Conservation (phyloP, 768 basidiomycete species). For the Trametopsis cervina region DNA sequence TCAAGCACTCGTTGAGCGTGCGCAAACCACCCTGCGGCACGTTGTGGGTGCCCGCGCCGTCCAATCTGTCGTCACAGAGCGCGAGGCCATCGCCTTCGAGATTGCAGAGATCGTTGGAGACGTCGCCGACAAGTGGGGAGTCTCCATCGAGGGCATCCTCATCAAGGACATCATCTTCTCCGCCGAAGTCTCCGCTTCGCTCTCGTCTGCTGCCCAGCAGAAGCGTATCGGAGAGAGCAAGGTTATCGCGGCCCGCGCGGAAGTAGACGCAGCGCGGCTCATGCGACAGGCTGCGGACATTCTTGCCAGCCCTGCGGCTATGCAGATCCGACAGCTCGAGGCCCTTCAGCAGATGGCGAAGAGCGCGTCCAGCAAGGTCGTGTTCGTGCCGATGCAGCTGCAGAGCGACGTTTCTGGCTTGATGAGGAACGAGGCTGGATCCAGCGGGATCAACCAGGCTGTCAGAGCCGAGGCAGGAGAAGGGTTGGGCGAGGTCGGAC, state of each 20-base stretch:
- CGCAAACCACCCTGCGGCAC: constrained; percentile 94
- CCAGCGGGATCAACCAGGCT: constrained; percentile 16
- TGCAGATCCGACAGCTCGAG: constrained; percentile 97
- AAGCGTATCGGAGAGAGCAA: constrained; percentile 96
- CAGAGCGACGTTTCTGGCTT: constrained; percentile 63
- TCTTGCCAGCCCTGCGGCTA: constrained; percentile 88
- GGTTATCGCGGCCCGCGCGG: constrained; percentile 92
- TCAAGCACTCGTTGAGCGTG: constrained; percentile 75
- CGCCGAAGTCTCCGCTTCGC: constrained; percentile 79
- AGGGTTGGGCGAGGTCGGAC: constrained; percentile 35
- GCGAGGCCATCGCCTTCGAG: constrained; percentile 93
- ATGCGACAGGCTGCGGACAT: constrained; percentile 98
- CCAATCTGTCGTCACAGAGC: constrained; percentile 95
- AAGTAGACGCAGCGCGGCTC: constrained; percentile 90
- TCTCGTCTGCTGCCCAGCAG: constrained; percentile 94
- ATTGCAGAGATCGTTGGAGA: constrained; percentile 95
- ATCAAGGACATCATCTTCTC: constrained; percentile 95
- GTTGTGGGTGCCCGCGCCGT: constrained; percentile 93
- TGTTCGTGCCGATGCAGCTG: constrained; percentile 91
- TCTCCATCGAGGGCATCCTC: constrained; percentile 92
- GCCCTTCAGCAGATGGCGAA: constrained; percentile 95
- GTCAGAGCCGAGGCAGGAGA: constrained; percentile 31
- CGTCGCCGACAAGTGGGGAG: constrained; percentile 94
- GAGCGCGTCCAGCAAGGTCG: constrained; percentile 80
- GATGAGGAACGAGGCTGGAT: constrained; percentile 7